Base-by-base conservation (phyloP, 1,139 yeast species). In the Candida tropicalis region DNA sequence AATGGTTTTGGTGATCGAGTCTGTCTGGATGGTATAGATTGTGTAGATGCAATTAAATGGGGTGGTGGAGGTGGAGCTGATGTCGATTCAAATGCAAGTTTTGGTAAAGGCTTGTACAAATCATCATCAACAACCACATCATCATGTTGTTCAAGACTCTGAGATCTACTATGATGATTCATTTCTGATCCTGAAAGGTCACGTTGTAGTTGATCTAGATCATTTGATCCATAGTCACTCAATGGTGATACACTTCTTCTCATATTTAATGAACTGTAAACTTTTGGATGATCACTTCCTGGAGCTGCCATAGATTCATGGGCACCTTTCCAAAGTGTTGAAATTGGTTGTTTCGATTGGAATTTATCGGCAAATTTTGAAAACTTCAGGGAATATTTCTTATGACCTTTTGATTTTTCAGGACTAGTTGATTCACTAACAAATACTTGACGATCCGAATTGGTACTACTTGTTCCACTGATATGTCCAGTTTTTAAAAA, bases 291-390 rank as follows among this genome's bases (percentile, higher is more conserved):
- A 16, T 35, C 27, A 26, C 6, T 28, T 3, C 31, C 17, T 15
- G 31, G 3, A 6, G 17, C 10, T 12, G 23, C 18, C 29, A 29
- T 15, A 13, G 43, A 26, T 10, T 42, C 38, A 15, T 32, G 27
- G 16, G 18, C 20, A 12, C 36, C 44, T 9, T 47, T 50, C 60
- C 69, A 67, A 9, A 65, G 41, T 4, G 56, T 49, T 5, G 63
- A 55, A 22, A 69, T 58, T 4, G 75, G 68, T 41, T 71, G 76
- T 50, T 65, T 69, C n/a, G 63, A 51, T 42, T 59, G 63, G 45
- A 71, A 63, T 48, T 63, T 68, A 36, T 49, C 55, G 44, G 62
- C 68, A 35, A 72, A 51, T 52, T 63, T 68, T 43, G 56, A 55
- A 44, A 73, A 59, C 41, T 65, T 67, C 20, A 53, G 48, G 8